Conservation (phyloP, 1,284 basidiomycete genomes). For the Cerrena zonata region DNA sequence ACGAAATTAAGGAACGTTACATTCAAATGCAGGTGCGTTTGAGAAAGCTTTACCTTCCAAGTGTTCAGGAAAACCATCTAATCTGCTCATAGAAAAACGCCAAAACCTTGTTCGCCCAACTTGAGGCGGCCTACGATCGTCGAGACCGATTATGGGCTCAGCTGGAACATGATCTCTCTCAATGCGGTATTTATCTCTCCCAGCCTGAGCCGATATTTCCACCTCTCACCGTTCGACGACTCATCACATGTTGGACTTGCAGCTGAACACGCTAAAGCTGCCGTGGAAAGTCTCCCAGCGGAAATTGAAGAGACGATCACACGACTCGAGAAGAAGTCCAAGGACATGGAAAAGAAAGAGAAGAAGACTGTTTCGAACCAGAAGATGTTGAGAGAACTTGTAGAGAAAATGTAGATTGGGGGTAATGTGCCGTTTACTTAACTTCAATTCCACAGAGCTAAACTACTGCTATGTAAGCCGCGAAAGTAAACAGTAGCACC, state of each 20-base stretch:
- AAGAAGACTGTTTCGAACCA: conserved; percentile 28
- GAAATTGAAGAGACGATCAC: conserved; percentile 39
- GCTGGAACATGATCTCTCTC: conserved; percentile 37
- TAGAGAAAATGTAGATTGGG: conserved; percentile 21
- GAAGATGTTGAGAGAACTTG: conserved; percentile 30
- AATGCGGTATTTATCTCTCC: conserved; percentile 33
- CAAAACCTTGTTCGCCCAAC: conserved; percentile 32
- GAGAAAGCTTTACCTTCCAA: not conserved
- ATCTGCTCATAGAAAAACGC: conserved; percentile 26
- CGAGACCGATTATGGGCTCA: conserved; percentile 43
- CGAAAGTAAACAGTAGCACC: too few relatives aligned
- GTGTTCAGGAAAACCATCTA: conserved; percentile 18
- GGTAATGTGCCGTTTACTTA: not conserved
- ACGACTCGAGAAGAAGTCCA: conserved; percentile 40
- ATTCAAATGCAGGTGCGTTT: conserved; percentile 32
- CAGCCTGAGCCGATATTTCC: not conserved
- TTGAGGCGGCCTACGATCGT: conserved; percentile 39
- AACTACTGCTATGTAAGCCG: too few relatives aligned
- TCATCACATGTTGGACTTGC: conserved; percentile 4
- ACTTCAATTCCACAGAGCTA: too few relatives aligned
- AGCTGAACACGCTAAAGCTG: conserved; percentile 33
- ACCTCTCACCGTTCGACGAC: too few relatives aligned
- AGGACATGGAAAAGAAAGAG: conserved; percentile 37
- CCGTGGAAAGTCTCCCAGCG: conserved; percentile 36
- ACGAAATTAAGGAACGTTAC: conserved; percentile 37